These are phyloP conservation scores for Rhizopogon salebrosus DNA, from an alignment of 768 basidiomycete genomes.

Conservation along the genomic window DNA sequence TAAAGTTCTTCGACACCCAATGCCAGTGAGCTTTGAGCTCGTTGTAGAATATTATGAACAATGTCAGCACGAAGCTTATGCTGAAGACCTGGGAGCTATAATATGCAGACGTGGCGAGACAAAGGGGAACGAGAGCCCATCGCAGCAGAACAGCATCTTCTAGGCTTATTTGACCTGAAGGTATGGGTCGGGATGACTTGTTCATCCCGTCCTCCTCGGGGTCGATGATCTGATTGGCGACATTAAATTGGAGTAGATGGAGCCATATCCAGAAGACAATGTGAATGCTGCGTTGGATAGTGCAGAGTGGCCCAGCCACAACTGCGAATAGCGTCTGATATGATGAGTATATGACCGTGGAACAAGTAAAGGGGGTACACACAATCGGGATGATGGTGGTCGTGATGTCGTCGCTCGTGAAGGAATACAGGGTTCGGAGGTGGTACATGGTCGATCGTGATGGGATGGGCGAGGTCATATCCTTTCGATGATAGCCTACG, in stretches of 20 bases:
- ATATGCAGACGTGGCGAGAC: slow-evolving; percentile 27
- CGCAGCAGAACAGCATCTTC: slow-evolving; percentile 30
- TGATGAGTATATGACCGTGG: neutral
- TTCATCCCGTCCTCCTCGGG: slow-evolving; percentile 40
- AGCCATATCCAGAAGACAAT: slow-evolving; percentile 39
- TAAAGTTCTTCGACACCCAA: slow-evolving; percentile 24
- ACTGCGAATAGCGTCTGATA: slow-evolving; percentile 28
- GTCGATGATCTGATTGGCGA: slow-evolving; percentile 40
- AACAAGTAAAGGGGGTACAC: slow-evolving; percentile 8
- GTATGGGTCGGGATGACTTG: slow-evolving; percentile 41
- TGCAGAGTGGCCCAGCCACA: slow-evolving; percentile 27
- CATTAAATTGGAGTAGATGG: slow-evolving; percentile 38
- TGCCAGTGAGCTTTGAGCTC: slow-evolving; percentile 25
- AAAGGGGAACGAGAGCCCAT: slow-evolving; percentile 30
- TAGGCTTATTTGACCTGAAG: slow-evolving; percentile 36
- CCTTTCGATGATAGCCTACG: neutral
- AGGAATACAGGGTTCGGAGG: slow-evolving; percentile 31
- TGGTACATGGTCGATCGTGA: slow-evolving; percentile 1
- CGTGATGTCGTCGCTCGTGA: slow-evolving; percentile 42
- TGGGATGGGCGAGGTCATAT: neutral
- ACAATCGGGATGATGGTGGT: slow-evolving; percentile 45
- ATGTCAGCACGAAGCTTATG: slow-evolving; percentile 24
- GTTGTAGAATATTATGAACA: slow-evolving; percentile 33
- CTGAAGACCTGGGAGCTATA: slow-evolving; percentile 27
- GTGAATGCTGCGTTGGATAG: slow-evolving; percentile 14